Evolutionary conservation across 169 alveolate species (phyloP), one percentile per base, ranked within the genome.

Genomic region (Cryptosporidium tyzzeri): DNA sequence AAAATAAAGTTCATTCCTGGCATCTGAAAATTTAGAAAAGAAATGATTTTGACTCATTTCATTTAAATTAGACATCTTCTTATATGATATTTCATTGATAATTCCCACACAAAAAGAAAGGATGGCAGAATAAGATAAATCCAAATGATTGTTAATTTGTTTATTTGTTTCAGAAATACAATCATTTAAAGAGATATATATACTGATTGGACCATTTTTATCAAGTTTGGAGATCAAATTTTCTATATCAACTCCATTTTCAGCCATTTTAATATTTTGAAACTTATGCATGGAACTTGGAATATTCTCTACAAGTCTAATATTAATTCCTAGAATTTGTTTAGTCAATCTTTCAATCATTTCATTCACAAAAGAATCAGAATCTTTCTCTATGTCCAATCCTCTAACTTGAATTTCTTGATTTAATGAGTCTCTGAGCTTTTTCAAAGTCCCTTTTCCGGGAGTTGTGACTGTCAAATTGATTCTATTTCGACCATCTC

Each of bases 71-170:
- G 62, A 21, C 2, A 10, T 3, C 8, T 55, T 73, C 55, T n/a
- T 35, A 12, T 55, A 33, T 16, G 71, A 73, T 5, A 73, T 59
- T 41, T 73, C 86, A 58, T 21, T 58, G 9, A 73, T 31, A 23
- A 73, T 59, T 53, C 68, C 58, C 21, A 51, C 33, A 10, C 86
- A 73, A 73, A 73, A 73, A 10, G 44, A 73, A 9, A 51, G 58
- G 8, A 73, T 4, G 16, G 55, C 71, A 21, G 86, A 73, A 48
- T 73, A 73, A 0, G 62, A 29, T 0, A 73, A 44, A 55, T 29
- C 50, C 55, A 73, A 55, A 12, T 31, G 33, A n/a, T 73, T 53
- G 14, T 7, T 8, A 14, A 73, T 44, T 9, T 55, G 67, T 16
- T 73, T 55, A 8, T 39, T 53, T 3, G 59, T 41, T 55, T 33